Evolutionary conservation across 495 filamentous ascomycete genomes (phyloP), one percentile per base, ranked within the genome.

Genomic region (Trichoderma gamsii): DNA sequence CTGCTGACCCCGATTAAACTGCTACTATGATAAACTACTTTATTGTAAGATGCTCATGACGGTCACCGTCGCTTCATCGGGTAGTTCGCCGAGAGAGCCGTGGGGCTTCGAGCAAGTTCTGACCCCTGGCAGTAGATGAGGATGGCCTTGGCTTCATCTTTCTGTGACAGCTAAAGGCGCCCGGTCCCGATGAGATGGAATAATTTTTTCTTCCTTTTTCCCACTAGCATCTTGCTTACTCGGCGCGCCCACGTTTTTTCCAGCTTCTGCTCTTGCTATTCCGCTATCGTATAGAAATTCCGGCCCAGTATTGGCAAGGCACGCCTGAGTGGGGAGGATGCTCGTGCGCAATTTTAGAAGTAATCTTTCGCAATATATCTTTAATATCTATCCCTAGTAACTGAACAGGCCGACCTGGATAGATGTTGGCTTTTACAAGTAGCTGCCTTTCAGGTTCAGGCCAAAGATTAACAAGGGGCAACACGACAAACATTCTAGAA

Each of bases 391-490:
- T 29, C 8, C 56, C 56, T 21, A 61, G 56, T n/a, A 61, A 32
- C 13, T 15, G 56, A 29, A 21, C 56, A 61, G 56, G 56, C 56
- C 15, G 56, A 13, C 56, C 56, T 25, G 5, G 56, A 61, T 32
- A 61, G 25, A 61, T 61, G 16, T 6, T 61, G 15, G 27, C 3
- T 25, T n/a, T 32, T 25, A 35, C 21, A n/a, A n/a, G 8, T 16
- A 61, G 56, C 23, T 61, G 56, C 25, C 56, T 61, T 61, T 61
- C 56, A 61, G 56, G 56, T 61, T 61, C 56, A 61, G 56, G 56
- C 27, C 52, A 16, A 61, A 61, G 4, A 61, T 61, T 32, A 32
- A 9, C 25, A 29, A 61, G 56, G 56, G 56, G 56, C 12, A 13
- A 16, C 27, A 32, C 6, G 27, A 61, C 35, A 1, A 1, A 29